phyloP scores from a whole-genome alignment of 306 rosid genomes.

The Geum urbanum region DNA sequence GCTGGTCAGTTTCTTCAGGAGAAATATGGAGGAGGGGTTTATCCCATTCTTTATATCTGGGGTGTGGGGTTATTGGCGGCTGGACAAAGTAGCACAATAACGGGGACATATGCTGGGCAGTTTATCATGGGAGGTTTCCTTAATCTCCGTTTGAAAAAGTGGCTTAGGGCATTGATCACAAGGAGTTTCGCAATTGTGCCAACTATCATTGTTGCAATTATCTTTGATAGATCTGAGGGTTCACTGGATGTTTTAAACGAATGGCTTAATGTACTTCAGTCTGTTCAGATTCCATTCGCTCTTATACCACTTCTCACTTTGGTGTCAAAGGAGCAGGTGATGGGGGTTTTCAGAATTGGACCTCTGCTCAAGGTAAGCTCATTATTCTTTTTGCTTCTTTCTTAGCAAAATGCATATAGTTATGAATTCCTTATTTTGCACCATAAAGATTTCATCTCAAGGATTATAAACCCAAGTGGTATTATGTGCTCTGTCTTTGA shows the following conservation, averaged over 20 bases:
- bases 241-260: conserved; percentile 75
- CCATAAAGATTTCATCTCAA: neutral
- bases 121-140: conserved; percentile 97
- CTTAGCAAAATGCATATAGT: neutral
- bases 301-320: conserved; percentile 80
- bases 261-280: conserved; percentile 94
- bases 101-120: conserved; percentile 92
- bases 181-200: conserved; percentile 87
- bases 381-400: neutral
- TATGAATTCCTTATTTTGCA: neutral
- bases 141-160: conserved; percentile 77
- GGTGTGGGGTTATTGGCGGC: conserved; percentile 88
- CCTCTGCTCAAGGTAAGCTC: conserved; percentile 60
- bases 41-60: conserved; percentile 88
- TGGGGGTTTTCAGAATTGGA: conserved; percentile 83
- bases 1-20: conserved; percentile 81
- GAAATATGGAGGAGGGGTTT: conserved; percentile 74
- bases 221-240: conserved; percentile 66
- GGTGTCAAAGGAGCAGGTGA: conserved; percentile 74
- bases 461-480: neutral
- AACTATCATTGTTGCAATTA: conserved; percentile 67
- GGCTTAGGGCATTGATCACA: conserved; percentile 84
- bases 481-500: neutral
- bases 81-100: conserved; percentile 88
- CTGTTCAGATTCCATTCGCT: conserved; percentile 88